Base-by-base conservation (phyloP, 257 asterid genomes). In the Datura wrightii region DNA sequence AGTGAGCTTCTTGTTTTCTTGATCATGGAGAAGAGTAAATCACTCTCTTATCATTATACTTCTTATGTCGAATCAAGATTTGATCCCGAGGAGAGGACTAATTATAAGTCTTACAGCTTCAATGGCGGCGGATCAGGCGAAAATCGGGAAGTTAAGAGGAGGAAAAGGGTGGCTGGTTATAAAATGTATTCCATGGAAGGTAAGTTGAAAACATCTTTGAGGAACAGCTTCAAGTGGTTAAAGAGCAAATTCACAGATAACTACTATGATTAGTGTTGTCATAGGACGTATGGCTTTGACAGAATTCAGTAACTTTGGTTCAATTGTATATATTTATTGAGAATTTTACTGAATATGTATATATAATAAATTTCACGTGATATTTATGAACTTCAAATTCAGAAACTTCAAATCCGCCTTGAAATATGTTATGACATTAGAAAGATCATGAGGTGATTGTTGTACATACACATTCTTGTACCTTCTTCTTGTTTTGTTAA, bases 211-310 rank as follows among this genome's bases (percentile, higher is more conserved):
- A 91, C 94, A 16, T 93, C 98, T 2, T 82, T 95, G 50, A 93
- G 95, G 72, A 94, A 87, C 91, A 93, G 96, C 90, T 91, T 94
- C 83, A 95, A 92, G 90, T 95, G 98, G 96, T 90, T 94, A 92
- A 95, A 93, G 92, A 92, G 87, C 90, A 95, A 93, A 84, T 91
- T 95, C 86, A 60, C 89, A 3, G 90, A 90, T 36, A 88, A 88
- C 69, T 88, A 87, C 76, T 88, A 86, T 70, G 89, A 89, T 58
- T 69, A 50, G 76, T 34, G 18, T 63, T 63, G 36, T 8, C 5
- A 39, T 39, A 2, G 4, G 15, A 53, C 6, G n/a, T 14, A 55
- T 2, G 3, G 3, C 2, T 55, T 55, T 16, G 3, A 0, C 60
- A 15, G 3, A 55, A 15, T 55, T 55, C 19, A 55, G 8, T 55